Evolutionary conservation across 371 early-diverging fungal genomes (phyloP), one percentile per base, ranked within the genome.

Genomic region (Mucor plumbeus): DNA sequence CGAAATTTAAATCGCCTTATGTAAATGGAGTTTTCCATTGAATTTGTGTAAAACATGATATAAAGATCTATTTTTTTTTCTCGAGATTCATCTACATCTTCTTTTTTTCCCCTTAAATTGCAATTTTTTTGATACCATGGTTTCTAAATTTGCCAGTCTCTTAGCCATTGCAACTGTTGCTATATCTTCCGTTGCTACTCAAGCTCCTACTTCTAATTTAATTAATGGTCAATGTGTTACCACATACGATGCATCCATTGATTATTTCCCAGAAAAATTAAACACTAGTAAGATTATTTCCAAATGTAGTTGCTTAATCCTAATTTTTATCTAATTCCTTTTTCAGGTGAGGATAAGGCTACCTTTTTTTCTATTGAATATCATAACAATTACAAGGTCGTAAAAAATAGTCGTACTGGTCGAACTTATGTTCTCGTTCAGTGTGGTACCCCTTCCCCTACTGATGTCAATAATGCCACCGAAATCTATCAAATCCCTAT

Each of bases 361-460:
- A 77, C 69, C 61, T 75, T 78, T 56, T 90, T 89, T 76, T 71
- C 77, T 15, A 83, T 92, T 63, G 72, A 80, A 44, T 91, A 92
- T 76, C 74, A 80, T 63, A 88, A 88, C 70, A 85, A 84, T 61
- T 90, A 90, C 77, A 90, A 90, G 76, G 64, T 88, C 4, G 67
- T 90, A 19, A 78, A 76, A 41, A 82, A 85, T 61, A 78, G 70
- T 57, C 70, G 81, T 60, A 84, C 76, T 33, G 71, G 73, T 50
- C 50, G 70, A 9, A 74, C 77, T 9, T 89, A 86, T 55, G 79
- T 84, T 15, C 84, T 93, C 64, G 87, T 88, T 69, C 91, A 90
- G 76, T 90, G 93, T 72, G 91, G 92, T 59, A 83, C 92, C 34
- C 79, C 82, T 40, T 59, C 68, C 43, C 91, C 92, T 7, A 17